Conservation (phyloP, 2,329 filamentous ascomycete genomes). For the Graphiopsis chlorocephala region DNA sequence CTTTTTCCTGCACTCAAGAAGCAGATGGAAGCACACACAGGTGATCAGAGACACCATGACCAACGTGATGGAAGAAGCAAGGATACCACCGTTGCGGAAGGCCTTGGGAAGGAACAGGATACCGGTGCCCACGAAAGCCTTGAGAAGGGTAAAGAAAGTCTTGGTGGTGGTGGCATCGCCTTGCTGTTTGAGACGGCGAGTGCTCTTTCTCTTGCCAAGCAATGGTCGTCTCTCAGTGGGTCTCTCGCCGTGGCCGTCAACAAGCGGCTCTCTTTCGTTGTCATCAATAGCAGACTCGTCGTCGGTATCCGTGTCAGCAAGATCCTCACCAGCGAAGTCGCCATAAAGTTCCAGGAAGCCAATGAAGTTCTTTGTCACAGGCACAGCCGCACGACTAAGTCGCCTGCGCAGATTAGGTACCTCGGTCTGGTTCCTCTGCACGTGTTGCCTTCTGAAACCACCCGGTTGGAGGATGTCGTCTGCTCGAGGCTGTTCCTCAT, state of each 20-base stretch:
- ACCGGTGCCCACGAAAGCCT: slow-evolving; percentile 75
- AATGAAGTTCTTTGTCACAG: slow-evolving; percentile 68
- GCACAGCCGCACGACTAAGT: slow-evolving; percentile 43
- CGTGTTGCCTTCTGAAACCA: slow-evolving; percentile 54
- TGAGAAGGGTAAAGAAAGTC: slow-evolving; percentile 75
- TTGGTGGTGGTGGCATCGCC: slow-evolving; percentile 68
- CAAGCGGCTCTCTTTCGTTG: slow-evolving; percentile 51
- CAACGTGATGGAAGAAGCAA: slow-evolving; percentile 70
- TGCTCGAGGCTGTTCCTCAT: slow-evolving; percentile 38
- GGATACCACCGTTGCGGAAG: slow-evolving; percentile 72
- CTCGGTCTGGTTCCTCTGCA: slow-evolving; percentile 37
- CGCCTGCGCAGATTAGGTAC: slow-evolving; percentile 39
- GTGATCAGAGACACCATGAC: slow-evolving; percentile 64
- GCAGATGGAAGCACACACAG: slow-evolving; percentile 68
- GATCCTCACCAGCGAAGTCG: slow-evolving; percentile 71
- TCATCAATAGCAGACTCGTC: slow-evolving; percentile 53
- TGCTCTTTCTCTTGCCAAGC: slow-evolving; percentile 55
- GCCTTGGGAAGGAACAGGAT: slow-evolving; percentile 81
- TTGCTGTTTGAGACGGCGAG: slow-evolving; percentile 44
- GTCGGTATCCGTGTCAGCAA: slow-evolving; percentile 54
- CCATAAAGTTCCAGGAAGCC: slow-evolving; percentile 75
- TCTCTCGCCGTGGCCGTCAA: slow-evolving; percentile 54
- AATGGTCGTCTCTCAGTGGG: slow-evolving; percentile 59
- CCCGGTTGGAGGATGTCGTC: slow-evolving; percentile 50
- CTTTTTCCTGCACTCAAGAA: slow-evolving; percentile 63